These are phyloP conservation scores for Areca catechu DNA, from an alignment of 176 grass and related monocot genomes.

Conservation along the genomic window DNA sequence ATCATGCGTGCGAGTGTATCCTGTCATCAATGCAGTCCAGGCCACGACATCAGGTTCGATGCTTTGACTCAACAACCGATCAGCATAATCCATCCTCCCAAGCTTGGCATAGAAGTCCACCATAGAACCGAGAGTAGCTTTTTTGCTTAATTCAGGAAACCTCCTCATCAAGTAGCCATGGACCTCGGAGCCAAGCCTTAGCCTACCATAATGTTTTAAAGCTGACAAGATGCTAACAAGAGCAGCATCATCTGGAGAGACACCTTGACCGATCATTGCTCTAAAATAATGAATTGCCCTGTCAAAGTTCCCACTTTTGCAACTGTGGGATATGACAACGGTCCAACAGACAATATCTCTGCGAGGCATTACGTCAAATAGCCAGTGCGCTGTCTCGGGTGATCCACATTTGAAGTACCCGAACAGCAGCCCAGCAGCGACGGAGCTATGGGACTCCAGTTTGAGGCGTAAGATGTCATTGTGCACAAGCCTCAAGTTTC, in stretches of 20 bases:
- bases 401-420: not conserved
- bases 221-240: slow-evolving; percentile 9
- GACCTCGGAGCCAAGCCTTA: not conserved
- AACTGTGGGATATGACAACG: not conserved
- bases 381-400: not conserved
- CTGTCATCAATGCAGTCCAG: slow-evolving; percentile 3
- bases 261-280: slow-evolving; percentile 4
- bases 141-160: not conserved
- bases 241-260: slow-evolving; percentile 10
- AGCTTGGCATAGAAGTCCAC: slow-evolving; percentile 5
- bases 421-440: not conserved
- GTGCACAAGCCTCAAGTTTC: slow-evolving; percentile 8
- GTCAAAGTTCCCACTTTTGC: slow-evolving; percentile 2
- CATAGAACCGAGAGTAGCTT: not conserved
- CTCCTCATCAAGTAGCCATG: slow-evolving; percentile 8
- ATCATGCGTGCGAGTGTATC: not conserved
- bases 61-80: not conserved
- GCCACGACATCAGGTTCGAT: not conserved
- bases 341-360: slow-evolving; percentile 11
- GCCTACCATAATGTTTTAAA: not conserved
- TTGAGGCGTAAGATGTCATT: slow-evolving; percentile 5
- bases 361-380: slow-evolving; percentile 13
- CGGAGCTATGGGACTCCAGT: not conserved
- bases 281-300: not conserved
- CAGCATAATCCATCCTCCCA: slow-evolving; percentile 2